These are phyloP conservation scores for Kodamaea neixiangensis DNA, from an alignment of 805 yeast genomes.

Conservation along the genomic window DNA sequence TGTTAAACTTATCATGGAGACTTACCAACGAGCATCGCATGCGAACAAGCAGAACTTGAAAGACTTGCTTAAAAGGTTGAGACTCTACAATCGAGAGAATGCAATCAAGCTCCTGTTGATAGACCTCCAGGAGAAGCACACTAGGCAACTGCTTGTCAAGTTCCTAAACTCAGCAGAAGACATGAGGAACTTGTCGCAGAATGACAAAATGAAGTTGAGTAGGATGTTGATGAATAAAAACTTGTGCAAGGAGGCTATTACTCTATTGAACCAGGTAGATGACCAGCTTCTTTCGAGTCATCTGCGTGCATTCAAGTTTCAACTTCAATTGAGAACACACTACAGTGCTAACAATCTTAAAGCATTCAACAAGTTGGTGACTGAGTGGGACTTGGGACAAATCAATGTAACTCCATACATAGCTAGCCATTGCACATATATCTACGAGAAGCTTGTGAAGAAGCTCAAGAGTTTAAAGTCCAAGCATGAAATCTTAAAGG, in stretches of 20 bases:
- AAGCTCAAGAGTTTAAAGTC: conserved; percentile 14
- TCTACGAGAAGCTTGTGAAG: conserved; percentile 28
- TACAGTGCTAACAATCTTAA: conserved; percentile 20
- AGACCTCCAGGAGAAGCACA: conserved; percentile 20
- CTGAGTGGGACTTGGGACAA: conserved; percentile 34
- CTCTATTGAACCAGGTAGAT: conserved; percentile 24
- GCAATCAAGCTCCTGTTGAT: conserved; percentile 17
- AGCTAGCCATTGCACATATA: conserved; percentile 30
- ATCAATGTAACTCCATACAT: conserved; percentile 35
- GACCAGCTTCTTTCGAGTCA: conserved; percentile 27
- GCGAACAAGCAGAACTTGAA: conserved; percentile 25
- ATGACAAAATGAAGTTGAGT: conserved; percentile 30
- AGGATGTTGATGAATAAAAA: conserved; percentile 33
- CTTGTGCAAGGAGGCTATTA: conserved; percentile 24
- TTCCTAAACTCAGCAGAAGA: conserved; percentile 17
- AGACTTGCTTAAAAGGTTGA: conserved; percentile 20
- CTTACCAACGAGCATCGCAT: conserved; percentile 29
- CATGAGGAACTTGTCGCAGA: conserved; percentile 20
- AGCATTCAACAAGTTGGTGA: conserved; percentile 20
- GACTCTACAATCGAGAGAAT: conserved; percentile 16
- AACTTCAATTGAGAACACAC: conserved; percentile 26
- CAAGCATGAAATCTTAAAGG: conserved; percentile 4
- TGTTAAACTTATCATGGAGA: conserved; percentile 28
- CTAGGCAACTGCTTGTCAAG: conserved; percentile 16
- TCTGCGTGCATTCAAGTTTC: conserved; percentile 27